A percentile compares a stretch with the other conserved stretches of the same genome.
Conservation (phyloP, 768 basidiomycete genomes). For the Termitomyces sp. region DNA sequence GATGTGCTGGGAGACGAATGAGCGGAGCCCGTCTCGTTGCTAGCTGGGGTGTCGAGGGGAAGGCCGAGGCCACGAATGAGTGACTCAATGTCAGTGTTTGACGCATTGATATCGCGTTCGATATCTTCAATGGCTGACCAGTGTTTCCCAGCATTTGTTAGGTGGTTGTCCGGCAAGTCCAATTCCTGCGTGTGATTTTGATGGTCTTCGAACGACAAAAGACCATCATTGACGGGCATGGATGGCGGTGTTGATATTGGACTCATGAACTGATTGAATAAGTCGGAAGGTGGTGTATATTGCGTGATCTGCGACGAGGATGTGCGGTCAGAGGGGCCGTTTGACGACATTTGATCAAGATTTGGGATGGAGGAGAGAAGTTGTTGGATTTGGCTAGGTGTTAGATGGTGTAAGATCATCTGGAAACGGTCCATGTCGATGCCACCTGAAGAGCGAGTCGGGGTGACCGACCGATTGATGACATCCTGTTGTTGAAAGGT, state of each 20-base stretch:
- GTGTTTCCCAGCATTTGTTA: slow-evolving; percentile 5
- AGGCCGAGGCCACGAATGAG: slow-evolving; percentile 59
- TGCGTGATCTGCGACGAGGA: slow-evolving; percentile 25
- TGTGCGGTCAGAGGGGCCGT: slow-evolving; percentile 10
- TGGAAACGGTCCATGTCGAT: slow-evolving; percentile 38
- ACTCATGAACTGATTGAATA: slow-evolving; percentile 24
- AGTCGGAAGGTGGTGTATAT: slow-evolving; percentile 31
- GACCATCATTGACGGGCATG: slow-evolving; percentile 17
- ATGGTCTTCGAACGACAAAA: slow-evolving; percentile 28
- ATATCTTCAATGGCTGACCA: slow-evolving; percentile 66
- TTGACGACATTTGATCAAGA: slow-evolving; percentile 22
- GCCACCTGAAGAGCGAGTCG: slow-evolving; percentile 16
- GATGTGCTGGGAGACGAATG: slow-evolving; percentile 6
- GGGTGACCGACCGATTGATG: slow-evolving; percentile 22
- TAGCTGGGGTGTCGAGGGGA: slow-evolving; percentile 2
- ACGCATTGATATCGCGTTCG: slow-evolving; percentile 66
- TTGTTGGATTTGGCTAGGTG: slow-evolving; percentile 56
- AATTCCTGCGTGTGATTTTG: background rate
- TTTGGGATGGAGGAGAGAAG: slow-evolving; percentile 45
- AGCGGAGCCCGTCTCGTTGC: background rate
- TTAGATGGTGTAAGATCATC: slow-evolving; percentile 47
- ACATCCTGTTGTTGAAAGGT: background rate
- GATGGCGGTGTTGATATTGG: slow-evolving; percentile 7
- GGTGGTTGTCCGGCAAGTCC: background rate
- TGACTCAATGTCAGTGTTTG: slow-evolving; percentile 65